Evolutionary conservation across 2,329 filamentous ascomycete species (phyloP), one percentile per base, ranked within the genome.

Genomic region (Penicillium sp.): DNA sequence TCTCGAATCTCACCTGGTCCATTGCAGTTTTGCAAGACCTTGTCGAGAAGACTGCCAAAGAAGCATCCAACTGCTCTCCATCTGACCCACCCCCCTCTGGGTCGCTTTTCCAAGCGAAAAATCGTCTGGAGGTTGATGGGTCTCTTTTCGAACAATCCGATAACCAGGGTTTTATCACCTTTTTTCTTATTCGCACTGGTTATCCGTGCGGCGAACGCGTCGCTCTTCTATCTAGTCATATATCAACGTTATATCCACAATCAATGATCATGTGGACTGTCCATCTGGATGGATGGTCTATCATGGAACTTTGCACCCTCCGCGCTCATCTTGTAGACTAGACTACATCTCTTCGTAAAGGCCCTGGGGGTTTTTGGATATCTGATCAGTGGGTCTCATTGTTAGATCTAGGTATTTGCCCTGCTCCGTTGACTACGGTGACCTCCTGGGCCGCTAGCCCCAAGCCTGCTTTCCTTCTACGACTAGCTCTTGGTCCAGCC

Each of bases 61-160:
- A 76, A 77, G 75, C 75, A 77, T 76, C 75, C 74, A 77, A 77
- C 75, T 77, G 75, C 75, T 77, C 73, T 74, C 73, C 74, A 77
- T 74, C 72, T 68, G 60, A 69, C 64, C 73, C 70, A 61, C 71
- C 68, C 70, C 71, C 68, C 70, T 67, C 62, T 60, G 63, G 68
- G 64, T 68, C 63, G 57, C 59, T 59, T 55, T 64, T 57, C 59
- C 55, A 55, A 49, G 40, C 42, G 48, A 51, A 55, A 46, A 37
- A 10, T 46, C 19, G 40, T 63, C 53, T 57, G 55, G 61, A 60
- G 62, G 60, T 65, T 66, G 68, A 69, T 70, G 68, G 68, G 68
- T 65, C 68, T 55, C 61, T 64, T 60, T 60, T 60, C 19, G 42
- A 55, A 48, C 51, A 55, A 40, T 59, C 57, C 51, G 52, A 58